Evolutionary conservation across 1,284 basidiomycete species (phyloP), one percentile per base, ranked within the genome.

Genomic region (Rhodotorula sp.): DNA sequence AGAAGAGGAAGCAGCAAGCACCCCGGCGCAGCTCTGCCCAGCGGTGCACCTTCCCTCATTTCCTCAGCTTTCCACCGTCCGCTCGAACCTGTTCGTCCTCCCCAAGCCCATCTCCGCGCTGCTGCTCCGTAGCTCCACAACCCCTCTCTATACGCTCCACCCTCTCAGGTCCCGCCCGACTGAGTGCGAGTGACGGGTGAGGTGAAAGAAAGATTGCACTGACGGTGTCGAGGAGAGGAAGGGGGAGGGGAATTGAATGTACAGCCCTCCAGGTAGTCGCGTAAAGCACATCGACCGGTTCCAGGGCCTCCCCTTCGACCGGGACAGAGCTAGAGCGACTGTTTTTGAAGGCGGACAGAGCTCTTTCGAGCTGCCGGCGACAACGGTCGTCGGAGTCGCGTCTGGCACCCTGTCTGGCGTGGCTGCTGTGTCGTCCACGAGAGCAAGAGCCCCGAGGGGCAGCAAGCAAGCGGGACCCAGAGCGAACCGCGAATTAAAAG

Each of bases 231-330:
- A 32, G 13, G 29, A 32, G 30, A 9, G 30, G 47, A 30, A 36
- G 34, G 49, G 17, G n/a, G 52, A 29, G 56, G 30, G 17, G 59
- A 17, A 34, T 70, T 9, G 59, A 17, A 34, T 70, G 68, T 66
- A 49, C 36, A 56, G 29, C 49, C 61, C 58, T 70, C 59, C 68
- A 70, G 68, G 68, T 70, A 55, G 57, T 66, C 64, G 52, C 44
- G 53, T 39, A 22, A 29, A 70, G 68, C 68, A 70, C 61, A 51
- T 70, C 68, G 34, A 70, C 68, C 61, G 61, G 49, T 8, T n/a
- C 66, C 64, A 57, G 68, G 68, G 66, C 68, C 68, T 70, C 66
- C 68, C 68, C 68, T 24, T 66, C 36, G 57, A 22, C 47, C 64
- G 57, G 68, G 68, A 61, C 59, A 39, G 27, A 48, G 68, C 68